Conservation (phyloP, 2,329 filamentous ascomycete species). For the Ceratocystis diversiconidia region DNA sequence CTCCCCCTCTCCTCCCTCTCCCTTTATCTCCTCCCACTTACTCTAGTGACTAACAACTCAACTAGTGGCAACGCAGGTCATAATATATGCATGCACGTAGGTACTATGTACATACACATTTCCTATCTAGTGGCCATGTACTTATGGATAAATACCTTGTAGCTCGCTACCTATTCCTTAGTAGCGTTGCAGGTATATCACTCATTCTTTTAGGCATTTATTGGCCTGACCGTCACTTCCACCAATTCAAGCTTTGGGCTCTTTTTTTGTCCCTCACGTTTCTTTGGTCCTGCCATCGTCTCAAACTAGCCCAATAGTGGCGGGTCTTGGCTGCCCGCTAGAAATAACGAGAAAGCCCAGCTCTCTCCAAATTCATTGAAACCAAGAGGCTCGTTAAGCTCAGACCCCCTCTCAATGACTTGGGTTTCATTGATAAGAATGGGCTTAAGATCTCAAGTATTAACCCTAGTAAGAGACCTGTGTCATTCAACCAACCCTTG, state of each 20-base stretch:
- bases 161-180: neutral
- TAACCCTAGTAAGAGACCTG: neutral
- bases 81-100: constrained; percentile 2
- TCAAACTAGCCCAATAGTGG: neutral
- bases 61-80: constrained; percentile 1
- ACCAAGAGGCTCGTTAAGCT: neutral
- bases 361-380: neutral
- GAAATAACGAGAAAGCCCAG: neutral
- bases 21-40: neutral
- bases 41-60: neutral
- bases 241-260: neutral
- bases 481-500: neutral
- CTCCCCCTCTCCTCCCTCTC: neutral
- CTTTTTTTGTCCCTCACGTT: neutral
- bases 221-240: neutral
- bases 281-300: neutral
- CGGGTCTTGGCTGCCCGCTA: neutral
- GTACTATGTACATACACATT: neutral
- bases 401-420: neutral
- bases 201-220: neutral
- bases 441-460: neutral
- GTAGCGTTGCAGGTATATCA: constrained; percentile 2
- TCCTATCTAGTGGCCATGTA: neutral
- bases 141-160: neutral
- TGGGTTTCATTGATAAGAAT: neutral